Evolutionary conservation across 257 asterid genomes (phyloP), one percentile per base, ranked within the genome.

Genomic region (Fraxinus excelsior): DNA sequence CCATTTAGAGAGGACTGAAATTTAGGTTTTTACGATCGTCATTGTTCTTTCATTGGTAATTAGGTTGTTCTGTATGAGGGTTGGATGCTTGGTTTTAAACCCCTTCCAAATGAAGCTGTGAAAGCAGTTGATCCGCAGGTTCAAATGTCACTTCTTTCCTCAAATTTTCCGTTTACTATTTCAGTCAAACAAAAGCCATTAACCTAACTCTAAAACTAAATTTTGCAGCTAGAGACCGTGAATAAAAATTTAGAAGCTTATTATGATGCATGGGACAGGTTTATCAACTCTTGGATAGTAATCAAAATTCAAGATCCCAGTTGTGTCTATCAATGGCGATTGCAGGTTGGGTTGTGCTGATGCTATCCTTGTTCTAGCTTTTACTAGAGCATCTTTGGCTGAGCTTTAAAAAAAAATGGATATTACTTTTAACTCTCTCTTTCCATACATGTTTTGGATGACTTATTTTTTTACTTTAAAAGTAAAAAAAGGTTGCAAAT

Each of bases 11-110:
- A 37, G 29, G 49, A 53, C 29, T 38, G 79, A 32, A 32, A 70
- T 44, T 23, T 56, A 38, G 49, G 6, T 46, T 58, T 75, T 67
- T 49, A 13, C 10, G 25, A 16, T 53, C 11, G 28, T 74, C 76
- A 7, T 74, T 71, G 51, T 72, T 74, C 31, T 70, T 73, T 37
- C 76, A 71, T 31, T 71, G 81, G 25, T 85, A 16, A 21, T 73
- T 86, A 96, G 99, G 99, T 90, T 60, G 82, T 96, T 76, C 83
- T 96, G 75, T 96, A 93, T 53, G 99, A 96, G 87, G 99, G 98
- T 74, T 96, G 99, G 99, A 96, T 96, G 99, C 99, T 96, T 77
- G 99, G 98, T 75, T 96, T 96, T 79, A 96, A 89, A 86, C 97
- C 98, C 12, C 82, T 96, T 71, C 93, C 96, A n/a, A 74, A 62